Evolutionary conservation across 2,329 filamentous ascomycete genomes (phyloP).

Genomic region (Beauveria pseudobassiana): DNA sequence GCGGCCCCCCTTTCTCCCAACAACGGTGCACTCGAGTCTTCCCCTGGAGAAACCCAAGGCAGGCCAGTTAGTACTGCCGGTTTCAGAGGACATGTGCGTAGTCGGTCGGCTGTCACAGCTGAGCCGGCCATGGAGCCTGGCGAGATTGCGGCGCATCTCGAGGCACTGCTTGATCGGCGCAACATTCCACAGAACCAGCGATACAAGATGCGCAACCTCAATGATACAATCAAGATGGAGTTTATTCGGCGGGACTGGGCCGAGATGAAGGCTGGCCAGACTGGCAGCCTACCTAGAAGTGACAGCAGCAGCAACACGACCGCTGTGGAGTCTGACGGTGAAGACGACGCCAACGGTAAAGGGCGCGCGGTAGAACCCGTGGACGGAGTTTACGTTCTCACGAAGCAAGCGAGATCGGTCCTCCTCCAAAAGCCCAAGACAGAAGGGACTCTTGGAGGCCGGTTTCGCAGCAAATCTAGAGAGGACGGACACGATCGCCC

Average conservation of each 20-base stretch:
- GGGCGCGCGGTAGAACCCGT: slow-evolving; percentile 40
- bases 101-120: slow-evolving; percentile 32
- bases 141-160: slow-evolving; percentile 50
- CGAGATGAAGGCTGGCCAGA: slow-evolving; percentile 49
- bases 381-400: slow-evolving; percentile 71
- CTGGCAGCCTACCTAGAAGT: slow-evolving; percentile 29
- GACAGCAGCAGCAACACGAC: slow-evolving; percentile 23
- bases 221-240: slow-evolving; percentile 86
- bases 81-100: slow-evolving; percentile 30
- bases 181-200: slow-evolving; percentile 93
- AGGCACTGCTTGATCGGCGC: slow-evolving; percentile 67
- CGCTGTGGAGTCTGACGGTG: slow-evolving; percentile 34
- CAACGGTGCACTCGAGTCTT: not conserved
- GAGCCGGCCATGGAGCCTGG: slow-evolving; percentile 47
- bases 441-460: slow-evolving; percentile 52
- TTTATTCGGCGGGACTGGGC: slow-evolving; percentile 87
- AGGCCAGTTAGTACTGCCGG: slow-evolving; percentile 22
- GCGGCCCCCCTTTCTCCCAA: not conserved
- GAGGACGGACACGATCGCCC: slow-evolving; percentile 57
- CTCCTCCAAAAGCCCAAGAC: slow-evolving; percentile 66
- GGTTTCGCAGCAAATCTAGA: slow-evolving; percentile 64
- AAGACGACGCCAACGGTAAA: slow-evolving; percentile 41
- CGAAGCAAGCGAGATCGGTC: slow-evolving; percentile 55
- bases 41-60: not conserved
- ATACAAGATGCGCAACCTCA: slow-evolving; percentile 88